Evolutionary conservation across 768 basidiomycete genomes (phyloP), one percentile per base, ranked within the genome.

Genomic region (Pleurotus tuber-regium): DNA sequence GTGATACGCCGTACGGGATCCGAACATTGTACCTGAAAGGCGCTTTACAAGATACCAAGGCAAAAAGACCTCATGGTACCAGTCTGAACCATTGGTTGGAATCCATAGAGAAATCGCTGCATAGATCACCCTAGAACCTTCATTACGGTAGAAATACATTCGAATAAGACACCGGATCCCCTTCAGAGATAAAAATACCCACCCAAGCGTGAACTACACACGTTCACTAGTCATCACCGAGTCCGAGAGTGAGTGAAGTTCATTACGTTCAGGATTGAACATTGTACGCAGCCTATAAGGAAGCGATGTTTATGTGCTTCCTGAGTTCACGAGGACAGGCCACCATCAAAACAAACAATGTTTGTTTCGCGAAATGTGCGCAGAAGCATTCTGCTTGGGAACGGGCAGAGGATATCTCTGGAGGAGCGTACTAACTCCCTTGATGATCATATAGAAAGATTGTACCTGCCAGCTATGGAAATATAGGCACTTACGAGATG

Each of bases 311-410:
- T 42, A 42, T n/a, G 18, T 24, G 41, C 10, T 10, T 24, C 2
- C 18, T 5, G 11, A 24, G 21, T 16, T 25, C 41, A 42, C 41
- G 41, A 42, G 21, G 41, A 25, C 23, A 42, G 9, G 24, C 18
- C 3, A 11, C 41, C 4, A 8, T 24, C 26, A 19, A 42, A 25
- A 23, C 11, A 25, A 42, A 24, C 41, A 42, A 42, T 24, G 41
- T 16, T 25, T 42, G 21, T 42, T 42, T 42, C 41, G 41, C 41
- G 24, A 42, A 42, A 42, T 24, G 41, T 19, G 21, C 41, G 41
- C 41, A 18, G 41, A 25, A 6, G 41, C 10, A 9, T 19, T 23
- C 23, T 7, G 7, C 41, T 42, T 42, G 41, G 41, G 41, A 42
- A 42, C 16, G 23, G 9, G 11, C 21, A 42, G 21, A 6, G 18